These are phyloP conservation scores for Acanthamoeba healyi DNA, from an alignment of 208 protist species.

Conservation along the genomic window DNA sequence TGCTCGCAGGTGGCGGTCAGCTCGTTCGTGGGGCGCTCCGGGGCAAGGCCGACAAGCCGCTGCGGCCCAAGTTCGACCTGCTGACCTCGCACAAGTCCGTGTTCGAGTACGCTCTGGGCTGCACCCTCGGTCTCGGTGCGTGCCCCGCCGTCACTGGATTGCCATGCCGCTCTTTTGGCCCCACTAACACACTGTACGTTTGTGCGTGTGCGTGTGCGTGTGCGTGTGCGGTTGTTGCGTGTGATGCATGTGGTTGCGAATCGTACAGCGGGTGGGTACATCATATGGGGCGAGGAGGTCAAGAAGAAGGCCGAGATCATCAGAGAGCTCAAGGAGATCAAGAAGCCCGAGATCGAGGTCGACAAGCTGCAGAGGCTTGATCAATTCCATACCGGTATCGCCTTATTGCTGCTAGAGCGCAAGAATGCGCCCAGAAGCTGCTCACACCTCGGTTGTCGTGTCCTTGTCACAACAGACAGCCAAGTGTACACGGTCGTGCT, in stretches of 20 bases:
- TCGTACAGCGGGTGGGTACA: background rate
- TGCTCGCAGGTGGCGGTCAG: no score
- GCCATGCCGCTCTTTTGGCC: background rate
- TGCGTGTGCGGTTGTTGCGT: background rate
- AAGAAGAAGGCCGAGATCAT: constrained; percentile 6
- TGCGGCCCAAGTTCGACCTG: constrained; percentile 25
- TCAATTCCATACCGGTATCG: background rate
- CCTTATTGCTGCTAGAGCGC: no score
- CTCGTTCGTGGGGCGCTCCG: background rate
- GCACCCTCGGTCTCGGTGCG: constrained; percentile 8
- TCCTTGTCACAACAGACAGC: no score
- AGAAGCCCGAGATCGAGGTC: background rate
- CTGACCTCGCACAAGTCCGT: constrained; percentile 51
- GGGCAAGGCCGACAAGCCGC: background rate
- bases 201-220: background rate
- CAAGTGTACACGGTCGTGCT: constrained; percentile 76
- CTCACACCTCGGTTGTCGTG: no score
- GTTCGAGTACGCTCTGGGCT: background rate
- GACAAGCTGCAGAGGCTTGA: background rate
- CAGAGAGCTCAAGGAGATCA: background rate
- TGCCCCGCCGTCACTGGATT: background rate
- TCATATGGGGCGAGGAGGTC: constrained; percentile 15
- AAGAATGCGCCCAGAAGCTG: no score
- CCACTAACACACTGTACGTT: background rate
- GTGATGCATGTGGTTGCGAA: background rate